Evolutionary conservation across 2,329 filamentous ascomycete genomes (phyloP).

Genomic region (Ciborinia camelliae): DNA sequence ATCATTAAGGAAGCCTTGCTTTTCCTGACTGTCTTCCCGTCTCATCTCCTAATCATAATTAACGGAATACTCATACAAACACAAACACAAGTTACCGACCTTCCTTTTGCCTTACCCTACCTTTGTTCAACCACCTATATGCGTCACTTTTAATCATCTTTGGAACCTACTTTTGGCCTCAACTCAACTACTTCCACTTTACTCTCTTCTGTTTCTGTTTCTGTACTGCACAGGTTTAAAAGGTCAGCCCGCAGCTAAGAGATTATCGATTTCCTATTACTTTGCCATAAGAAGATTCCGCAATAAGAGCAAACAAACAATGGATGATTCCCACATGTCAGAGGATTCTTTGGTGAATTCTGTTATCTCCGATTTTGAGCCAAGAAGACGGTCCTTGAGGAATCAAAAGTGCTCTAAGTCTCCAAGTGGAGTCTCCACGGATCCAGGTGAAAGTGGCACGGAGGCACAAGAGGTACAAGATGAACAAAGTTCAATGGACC

Average conservation of each 20-base stretch:
- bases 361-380: not conserved
- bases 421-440: constrained; percentile 9
- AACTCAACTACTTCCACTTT: not conserved
- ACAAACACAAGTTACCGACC: not conserved
- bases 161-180: not conserved
- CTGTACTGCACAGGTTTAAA: not conserved
- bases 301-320: not conserved
- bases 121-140: not conserved
- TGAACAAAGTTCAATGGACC: not conserved
- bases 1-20: too few relatives aligned
- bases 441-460: not conserved
- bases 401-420: constrained; percentile 4
- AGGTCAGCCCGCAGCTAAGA: not conserved
- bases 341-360: not conserved
- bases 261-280: not conserved
- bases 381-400: constrained; percentile 7
- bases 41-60: not conserved
- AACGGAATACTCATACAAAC: too few relatives aligned
- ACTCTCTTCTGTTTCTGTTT: not conserved
- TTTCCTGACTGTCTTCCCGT: too few relatives aligned
- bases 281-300: not conserved
- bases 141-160: not conserved
- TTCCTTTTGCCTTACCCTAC: not conserved
- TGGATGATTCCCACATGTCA: not conserved
- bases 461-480: not conserved